Percentiles rank a stretch among this genome's conserved stretches.
phyloP scores from a whole-genome alignment of 75 land plant genomes.

The Picea sitchensis region DNA sequence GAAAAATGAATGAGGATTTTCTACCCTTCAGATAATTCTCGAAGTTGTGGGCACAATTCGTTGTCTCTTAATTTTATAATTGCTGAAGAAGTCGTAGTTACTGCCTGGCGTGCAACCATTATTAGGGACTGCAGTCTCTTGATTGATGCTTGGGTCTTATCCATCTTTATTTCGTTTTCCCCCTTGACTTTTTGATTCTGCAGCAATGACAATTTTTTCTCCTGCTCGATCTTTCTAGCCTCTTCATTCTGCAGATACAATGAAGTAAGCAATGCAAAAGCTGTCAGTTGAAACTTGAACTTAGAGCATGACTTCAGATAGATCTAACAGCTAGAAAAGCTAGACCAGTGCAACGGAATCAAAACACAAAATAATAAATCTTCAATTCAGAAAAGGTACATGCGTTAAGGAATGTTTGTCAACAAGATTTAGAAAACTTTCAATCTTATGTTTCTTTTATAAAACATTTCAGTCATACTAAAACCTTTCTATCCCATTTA shows the following conservation, averaged over 20 bases:
- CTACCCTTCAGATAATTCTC: conserved; percentile 79
- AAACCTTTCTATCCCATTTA: neutral
- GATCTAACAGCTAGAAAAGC: neutral
- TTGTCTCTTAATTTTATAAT: conserved; percentile 65
- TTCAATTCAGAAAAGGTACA: neutral
- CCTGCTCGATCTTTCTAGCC: conserved; percentile 66
- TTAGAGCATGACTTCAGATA: too few relatives aligned
- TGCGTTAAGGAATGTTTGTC: neutral
- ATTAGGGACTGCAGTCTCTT: conserved; percentile 76
- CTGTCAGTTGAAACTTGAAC: neutral
- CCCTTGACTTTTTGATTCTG: conserved; percentile 76
- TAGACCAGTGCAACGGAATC: neutral
- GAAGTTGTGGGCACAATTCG: conserved; percentile 88
- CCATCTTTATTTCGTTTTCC: conserved; percentile 61
- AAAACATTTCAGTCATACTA: neutral
- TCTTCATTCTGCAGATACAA: conserved; percentile 50
- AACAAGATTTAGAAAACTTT: neutral
- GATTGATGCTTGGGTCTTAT: conserved; percentile 80
- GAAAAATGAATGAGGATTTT: neutral
- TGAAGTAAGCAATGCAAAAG: neutral
- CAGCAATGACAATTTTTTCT: conserved; percentile 66
- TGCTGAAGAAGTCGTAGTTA: conserved; percentile 65
- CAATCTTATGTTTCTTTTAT: neutral
- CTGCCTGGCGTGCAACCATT: conserved; percentile 72
- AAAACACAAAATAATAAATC: too few relatives aligned